These are phyloP conservation scores for Xylaria hypoxylon DNA, from an alignment of 2,329 filamentous ascomycete genomes.

Conservation along the genomic window DNA sequence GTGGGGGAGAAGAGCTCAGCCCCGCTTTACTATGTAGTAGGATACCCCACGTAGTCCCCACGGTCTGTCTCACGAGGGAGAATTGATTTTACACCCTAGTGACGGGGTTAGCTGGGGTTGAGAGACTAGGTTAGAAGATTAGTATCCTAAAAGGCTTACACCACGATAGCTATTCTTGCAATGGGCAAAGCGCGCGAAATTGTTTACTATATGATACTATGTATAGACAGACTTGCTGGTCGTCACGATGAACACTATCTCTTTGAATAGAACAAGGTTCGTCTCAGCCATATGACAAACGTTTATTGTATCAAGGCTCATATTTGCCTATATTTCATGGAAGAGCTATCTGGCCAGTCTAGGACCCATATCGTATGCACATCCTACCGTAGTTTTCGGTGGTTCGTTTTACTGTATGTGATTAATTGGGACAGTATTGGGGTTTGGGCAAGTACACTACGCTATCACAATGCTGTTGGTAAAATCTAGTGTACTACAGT, in stretches of 20 bases:
- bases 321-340: not conserved
- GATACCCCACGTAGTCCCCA: slow-evolving; percentile 29
- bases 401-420: not conserved
- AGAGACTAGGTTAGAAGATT: too few relatives aligned
- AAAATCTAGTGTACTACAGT: too few relatives aligned
- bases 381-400: not conserved
- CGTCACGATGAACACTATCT: not conserved
- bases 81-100: not conserved
- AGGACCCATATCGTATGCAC: not conserved
- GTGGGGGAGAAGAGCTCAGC: slow-evolving; percentile 5
- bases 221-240: not conserved
- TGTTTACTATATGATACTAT: not conserved
- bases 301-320: not conserved
- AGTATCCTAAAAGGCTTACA: not conserved
- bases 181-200: not conserved
- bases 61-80: not conserved
- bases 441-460: too few relatives aligned
- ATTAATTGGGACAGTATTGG: too few relatives aligned
- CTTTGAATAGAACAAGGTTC: not conserved
- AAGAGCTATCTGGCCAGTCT: not conserved
- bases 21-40: slow-evolving; percentile 17
- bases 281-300: not conserved
- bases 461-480: not conserved
- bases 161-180: not conserved
- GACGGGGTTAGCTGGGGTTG: too few relatives aligned